Evolutionary conservation across 768 basidiomycete species (phyloP), one percentile per base, ranked within the genome.

Genomic region (Suillus occidentalis): DNA sequence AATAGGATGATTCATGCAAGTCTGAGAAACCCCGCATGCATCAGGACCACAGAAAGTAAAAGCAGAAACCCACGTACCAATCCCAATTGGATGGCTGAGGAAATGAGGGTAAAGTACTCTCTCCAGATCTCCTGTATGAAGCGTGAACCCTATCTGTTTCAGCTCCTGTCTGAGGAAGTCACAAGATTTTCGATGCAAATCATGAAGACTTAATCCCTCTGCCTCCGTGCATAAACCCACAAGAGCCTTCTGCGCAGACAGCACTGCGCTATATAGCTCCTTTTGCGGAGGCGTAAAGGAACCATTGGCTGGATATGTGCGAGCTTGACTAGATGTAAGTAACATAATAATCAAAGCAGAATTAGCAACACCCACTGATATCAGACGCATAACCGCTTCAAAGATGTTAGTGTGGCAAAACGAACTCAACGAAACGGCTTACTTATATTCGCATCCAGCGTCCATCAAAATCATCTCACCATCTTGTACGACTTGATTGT

Each of bases 371-470:
- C 87, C 66, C 67, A 92, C 92, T 97, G 69, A 98, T 96, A 73
- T 99, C 97, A 55, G 94, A 94, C 8, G 95, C 94, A 71, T 98
- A 98, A 43, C 94, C 94, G 66, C 92, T 94, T 36, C 69, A 42
- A 52, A 22, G 64, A 37, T 34, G 25, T 71, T 40, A 68, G 60
- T 55, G 53, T 34, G 52, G 16, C 4, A 66, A 39, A 34, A 60
- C 42, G 37, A 52, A 62, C 59, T 43, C 12, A 34, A 57, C 36
- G 28, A 47, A 67, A 65, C 50, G 49, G 73, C 85, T 62, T 61
- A 94, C 93, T 94, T 91, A 79, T 87, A 92, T 82, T 97, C 95
- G 71, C 95, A 95, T 52, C 94, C 95, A 2, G 95, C 95, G 67
- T 98, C 95, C 61, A 98, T 86, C 14, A 97, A 82, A 18, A 97